phyloP scores from a whole-genome alignment of 2,329 filamentous ascomycete species.

The Geoglossum cookeanum region DNA sequence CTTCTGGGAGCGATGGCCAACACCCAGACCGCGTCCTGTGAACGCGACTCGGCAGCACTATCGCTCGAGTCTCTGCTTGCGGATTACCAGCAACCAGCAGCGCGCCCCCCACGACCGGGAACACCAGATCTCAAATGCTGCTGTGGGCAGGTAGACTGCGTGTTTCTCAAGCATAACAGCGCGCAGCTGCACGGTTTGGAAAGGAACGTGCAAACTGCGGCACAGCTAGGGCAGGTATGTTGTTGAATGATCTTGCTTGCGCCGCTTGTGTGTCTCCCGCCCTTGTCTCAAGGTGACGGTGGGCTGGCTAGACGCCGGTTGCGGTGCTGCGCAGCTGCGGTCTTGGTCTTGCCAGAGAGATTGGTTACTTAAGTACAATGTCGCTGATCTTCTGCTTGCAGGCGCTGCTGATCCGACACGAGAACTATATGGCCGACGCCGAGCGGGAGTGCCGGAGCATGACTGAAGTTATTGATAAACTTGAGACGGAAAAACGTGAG shows the following conservation, averaged over 20 bases:
- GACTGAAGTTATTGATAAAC: slow-evolving; percentile 47
- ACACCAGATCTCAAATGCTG: slow-evolving; percentile 40
- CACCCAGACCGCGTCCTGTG: neutral
- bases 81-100: neutral
- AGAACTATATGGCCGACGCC: slow-evolving; percentile 83
- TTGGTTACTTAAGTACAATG: slow-evolving; percentile 14
- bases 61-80: neutral
- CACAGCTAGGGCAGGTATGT: slow-evolving; percentile 80
- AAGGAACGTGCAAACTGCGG: slow-evolving; percentile 71
- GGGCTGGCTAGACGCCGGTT: neutral
- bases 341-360: neutral
- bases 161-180: slow-evolving; percentile 64
- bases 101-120: slow-evolving; percentile 1
- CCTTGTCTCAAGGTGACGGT: no score
- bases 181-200: slow-evolving; percentile 63
- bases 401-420: slow-evolving; percentile 81
- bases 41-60: neutral
- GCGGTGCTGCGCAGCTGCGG: no score
- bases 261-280: no score
- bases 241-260: slow-evolving; percentile 7
- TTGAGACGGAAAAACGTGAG: slow-evolving; percentile 15
- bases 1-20: neutral
- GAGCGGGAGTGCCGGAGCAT: slow-evolving; percentile 67
- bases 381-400: slow-evolving; percentile 58
- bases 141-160: slow-evolving; percentile 65